phyloP scores from a whole-genome alignment of 495 filamentous ascomycete genomes.

The Aspergillus cristatus region DNA sequence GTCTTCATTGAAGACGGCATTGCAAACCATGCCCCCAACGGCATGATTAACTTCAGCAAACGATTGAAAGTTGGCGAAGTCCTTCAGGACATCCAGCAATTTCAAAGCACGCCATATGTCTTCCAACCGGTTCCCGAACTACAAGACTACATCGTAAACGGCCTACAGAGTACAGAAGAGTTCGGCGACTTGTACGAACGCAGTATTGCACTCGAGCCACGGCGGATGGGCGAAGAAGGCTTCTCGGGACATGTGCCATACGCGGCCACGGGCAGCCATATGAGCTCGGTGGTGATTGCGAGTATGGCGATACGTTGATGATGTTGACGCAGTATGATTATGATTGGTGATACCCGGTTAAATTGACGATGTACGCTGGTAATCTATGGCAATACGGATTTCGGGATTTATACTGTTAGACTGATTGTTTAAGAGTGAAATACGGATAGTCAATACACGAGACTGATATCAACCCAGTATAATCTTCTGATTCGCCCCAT shows the following conservation, averaged over 20 bases:
- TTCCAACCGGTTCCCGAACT: conserved; percentile 76
- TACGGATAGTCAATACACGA: too few relatives aligned
- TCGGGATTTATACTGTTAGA: too few relatives aligned
- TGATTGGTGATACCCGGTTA: too few relatives aligned
- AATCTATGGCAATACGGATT: too few relatives aligned
- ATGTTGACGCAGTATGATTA: too few relatives aligned
- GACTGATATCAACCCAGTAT: too few relatives aligned
- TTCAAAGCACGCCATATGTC: conserved; percentile 79
- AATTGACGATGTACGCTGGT: too few relatives aligned
- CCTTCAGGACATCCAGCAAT: conserved; percentile 85
- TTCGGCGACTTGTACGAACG: conserved; percentile 91
- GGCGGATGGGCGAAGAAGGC: conserved; percentile 77
- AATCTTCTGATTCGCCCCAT: too few relatives aligned
- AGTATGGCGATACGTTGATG: conserved; percentile 13
- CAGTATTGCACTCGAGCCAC: conserved; percentile 75
- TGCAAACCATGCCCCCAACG: conserved; percentile 75
- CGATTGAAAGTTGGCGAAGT: conserved; percentile 88
- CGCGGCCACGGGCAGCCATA: conserved; percentile 43
- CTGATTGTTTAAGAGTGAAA: too few relatives aligned
- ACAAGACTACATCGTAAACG: conserved; percentile 81
- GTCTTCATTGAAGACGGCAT: conserved; percentile 97
- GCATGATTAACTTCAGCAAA: conserved; percentile 90
- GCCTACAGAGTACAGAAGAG: conserved; percentile 76
- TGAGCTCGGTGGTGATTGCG: conserved; percentile 18
- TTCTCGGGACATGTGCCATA: conserved; percentile 9